phyloP scores from a whole-genome alignment of 345 rosid genomes.

The Fremontodendron californicum region DNA sequence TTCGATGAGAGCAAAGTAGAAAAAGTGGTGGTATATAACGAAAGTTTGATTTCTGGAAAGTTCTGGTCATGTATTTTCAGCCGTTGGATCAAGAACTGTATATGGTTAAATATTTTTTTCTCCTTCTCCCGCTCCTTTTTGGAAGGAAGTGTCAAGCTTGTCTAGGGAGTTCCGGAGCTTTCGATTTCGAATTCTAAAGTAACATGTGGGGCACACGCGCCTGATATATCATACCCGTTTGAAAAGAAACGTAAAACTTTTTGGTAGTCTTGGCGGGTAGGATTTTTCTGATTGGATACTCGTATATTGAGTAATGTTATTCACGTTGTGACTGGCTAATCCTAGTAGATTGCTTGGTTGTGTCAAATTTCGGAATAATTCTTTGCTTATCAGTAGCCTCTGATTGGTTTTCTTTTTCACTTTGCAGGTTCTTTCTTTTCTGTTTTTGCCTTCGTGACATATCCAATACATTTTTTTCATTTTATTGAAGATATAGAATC shows the following conservation, averaged over 20 bases:
- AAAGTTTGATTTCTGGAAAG: conserved; percentile 17
- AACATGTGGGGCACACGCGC: neutral
- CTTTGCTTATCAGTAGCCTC: neutral
- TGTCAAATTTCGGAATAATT: neutral
- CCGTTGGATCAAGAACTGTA: conserved; percentile 11
- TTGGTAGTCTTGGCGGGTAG: too few relatives aligned
- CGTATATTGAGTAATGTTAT: neutral
- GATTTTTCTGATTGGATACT: neutral
- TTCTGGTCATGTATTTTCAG: neutral
- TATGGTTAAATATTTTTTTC: neutral
- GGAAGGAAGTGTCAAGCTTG: neutral
- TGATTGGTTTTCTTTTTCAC: neutral
- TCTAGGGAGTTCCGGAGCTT: conserved; percentile 10
- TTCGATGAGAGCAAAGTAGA: neutral
- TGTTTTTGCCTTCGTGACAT: neutral
- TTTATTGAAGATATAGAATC: too few relatives aligned
- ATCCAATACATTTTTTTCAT: neutral
- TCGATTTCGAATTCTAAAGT: neutral
- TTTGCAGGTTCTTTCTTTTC: neutral
- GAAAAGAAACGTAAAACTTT: neutral
- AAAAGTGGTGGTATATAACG: conserved; percentile 13
- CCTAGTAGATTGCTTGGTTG: neutral
- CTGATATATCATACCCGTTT: neutral
- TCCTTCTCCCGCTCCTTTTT: neutral
- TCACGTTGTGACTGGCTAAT: neutral